Evolutionary conservation across 1,284 basidiomycete species (phyloP).

Genomic region (Sanghuangporus sanghuang): DNA sequence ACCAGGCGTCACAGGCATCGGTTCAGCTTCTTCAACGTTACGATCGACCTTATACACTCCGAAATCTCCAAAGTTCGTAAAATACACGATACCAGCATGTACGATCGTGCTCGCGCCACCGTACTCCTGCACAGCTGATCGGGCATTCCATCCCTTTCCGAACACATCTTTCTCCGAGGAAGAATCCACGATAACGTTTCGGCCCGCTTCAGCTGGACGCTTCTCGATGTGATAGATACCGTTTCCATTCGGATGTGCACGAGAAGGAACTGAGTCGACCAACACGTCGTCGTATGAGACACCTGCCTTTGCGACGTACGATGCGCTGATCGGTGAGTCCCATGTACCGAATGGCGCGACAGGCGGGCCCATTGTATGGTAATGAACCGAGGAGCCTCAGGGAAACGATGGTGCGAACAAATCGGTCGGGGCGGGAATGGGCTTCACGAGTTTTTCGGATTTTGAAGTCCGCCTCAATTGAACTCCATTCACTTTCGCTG

Average conservation of each 20-base stretch:
- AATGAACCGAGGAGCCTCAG: neutral
- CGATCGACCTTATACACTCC: constrained; percentile 39
- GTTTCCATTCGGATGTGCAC: constrained; percentile 18
- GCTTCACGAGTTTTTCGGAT: too few relatives aligned
- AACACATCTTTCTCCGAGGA: constrained; percentile 43
- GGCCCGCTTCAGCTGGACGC: constrained; percentile 55
- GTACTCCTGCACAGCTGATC: constrained; percentile 57
- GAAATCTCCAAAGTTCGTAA: constrained; percentile 49
- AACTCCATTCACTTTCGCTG: too few relatives aligned
- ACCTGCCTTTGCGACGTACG: constrained; percentile 34
- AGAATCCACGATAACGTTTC: constrained; percentile 52
- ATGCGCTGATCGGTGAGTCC: constrained; percentile 31
- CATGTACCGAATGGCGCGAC: constrained; percentile 34
- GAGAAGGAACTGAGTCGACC: constrained; percentile 43
- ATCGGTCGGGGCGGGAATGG: neutral
- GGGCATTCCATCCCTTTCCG: constrained; percentile 48
- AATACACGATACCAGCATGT: constrained; percentile 44
- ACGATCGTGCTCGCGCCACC: constrained; percentile 49
- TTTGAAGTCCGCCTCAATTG: too few relatives aligned
- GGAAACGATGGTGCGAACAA: neutral
- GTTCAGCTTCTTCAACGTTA: constrained; percentile 28
- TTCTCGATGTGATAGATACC: constrained; percentile 57
- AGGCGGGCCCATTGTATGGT: constrained; percentile 14
- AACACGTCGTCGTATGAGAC: constrained; percentile 41
- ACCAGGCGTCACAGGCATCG: constrained; percentile 59